A percentile compares a stretch with the other conserved stretches of the same genome.
Evolutionary conservation across 495 filamentous ascomycete genomes (phyloP).

Genomic region (Penicillium waksmanii): DNA sequence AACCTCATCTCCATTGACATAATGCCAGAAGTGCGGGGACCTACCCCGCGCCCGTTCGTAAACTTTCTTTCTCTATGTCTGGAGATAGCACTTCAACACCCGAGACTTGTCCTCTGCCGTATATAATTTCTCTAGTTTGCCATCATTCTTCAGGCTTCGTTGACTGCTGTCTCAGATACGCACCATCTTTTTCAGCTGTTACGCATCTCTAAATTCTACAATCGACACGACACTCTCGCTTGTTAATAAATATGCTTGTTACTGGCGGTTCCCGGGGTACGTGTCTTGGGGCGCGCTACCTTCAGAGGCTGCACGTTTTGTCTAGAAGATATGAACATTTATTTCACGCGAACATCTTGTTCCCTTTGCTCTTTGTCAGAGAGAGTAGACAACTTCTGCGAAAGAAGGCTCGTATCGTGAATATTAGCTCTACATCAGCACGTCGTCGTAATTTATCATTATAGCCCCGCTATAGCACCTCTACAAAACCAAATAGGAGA

Average conservation of each 20-base stretch:
- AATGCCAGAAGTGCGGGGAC: background rate
- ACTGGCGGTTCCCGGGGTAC: background rate
- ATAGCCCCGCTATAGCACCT: too few species aligned
- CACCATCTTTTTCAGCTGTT: background rate
- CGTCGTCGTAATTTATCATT: too few species aligned
- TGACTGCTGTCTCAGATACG: background rate
- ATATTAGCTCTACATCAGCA: too few species aligned
- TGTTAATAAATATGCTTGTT: background rate
- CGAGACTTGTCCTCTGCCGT: background rate
- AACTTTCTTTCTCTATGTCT: background rate
- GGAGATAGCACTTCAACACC: background rate
- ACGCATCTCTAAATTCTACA: background rate
- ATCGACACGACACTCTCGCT: background rate
- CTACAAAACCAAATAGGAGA: too few species aligned
- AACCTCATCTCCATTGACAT: background rate
- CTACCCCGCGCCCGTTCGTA: background rate
- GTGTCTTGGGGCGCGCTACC: background rate
- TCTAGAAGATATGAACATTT: background rate
- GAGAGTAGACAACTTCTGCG: too few species aligned
- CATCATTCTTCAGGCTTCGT: background rate
- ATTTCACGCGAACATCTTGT: too few species aligned
- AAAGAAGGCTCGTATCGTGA: too few species aligned
- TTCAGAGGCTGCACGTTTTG: conserved; percentile 1
- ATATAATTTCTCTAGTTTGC: background rate
- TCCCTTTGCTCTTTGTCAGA: too few species aligned